Percentiles rank a stretch among this genome's conserved stretches.
phyloP scores from a whole-genome alignment of 1,284 basidiomycete genomes.

The Microbotryum saponariae region DNA sequence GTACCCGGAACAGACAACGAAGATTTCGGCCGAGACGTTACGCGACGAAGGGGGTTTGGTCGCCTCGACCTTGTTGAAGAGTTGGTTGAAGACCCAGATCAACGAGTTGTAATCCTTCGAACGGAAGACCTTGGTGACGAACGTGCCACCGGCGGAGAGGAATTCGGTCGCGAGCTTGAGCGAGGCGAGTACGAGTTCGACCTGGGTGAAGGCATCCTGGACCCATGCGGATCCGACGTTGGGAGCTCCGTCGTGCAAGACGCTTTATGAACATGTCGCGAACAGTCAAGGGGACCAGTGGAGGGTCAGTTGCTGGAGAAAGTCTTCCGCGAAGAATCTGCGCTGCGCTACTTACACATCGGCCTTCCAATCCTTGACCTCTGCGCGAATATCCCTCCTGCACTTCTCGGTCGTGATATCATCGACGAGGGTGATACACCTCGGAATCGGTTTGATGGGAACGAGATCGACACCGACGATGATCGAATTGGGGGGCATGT shows the following conservation, averaged over 20 bases:
- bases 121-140: conserved; percentile 98
- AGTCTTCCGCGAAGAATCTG: not conserved
- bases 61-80: conserved; percentile 94
- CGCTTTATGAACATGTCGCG: conserved; percentile 39
- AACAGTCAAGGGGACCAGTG: not conserved
- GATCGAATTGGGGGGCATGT: conserved; percentile 75
- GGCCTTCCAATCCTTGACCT: conserved; percentile 99
- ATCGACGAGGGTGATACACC: conserved; percentile 82
- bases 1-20: conserved; percentile 95
- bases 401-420: conserved; percentile 94
- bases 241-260: conserved; percentile 98
- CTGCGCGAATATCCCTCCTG: conserved; percentile 73
- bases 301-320: not conserved
- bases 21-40: conserved; percentile 99
- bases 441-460: conserved; percentile 90
- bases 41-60: conserved; percentile 98
- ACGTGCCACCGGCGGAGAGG: conserved; percentile 83
- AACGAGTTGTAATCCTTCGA: conserved; percentile 98
- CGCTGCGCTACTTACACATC: conserved; percentile 53
- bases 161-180: conserved; percentile 96
- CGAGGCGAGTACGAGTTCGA: conserved; percentile 92
- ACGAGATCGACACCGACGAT: conserved; percentile 97
- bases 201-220: conserved; percentile 96
- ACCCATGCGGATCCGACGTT: conserved; percentile 99
- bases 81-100: conserved; percentile 96